These are phyloP conservation scores for Zangia roseola DNA, from an alignment of 768 basidiomycete species.

Conservation along the genomic window DNA sequence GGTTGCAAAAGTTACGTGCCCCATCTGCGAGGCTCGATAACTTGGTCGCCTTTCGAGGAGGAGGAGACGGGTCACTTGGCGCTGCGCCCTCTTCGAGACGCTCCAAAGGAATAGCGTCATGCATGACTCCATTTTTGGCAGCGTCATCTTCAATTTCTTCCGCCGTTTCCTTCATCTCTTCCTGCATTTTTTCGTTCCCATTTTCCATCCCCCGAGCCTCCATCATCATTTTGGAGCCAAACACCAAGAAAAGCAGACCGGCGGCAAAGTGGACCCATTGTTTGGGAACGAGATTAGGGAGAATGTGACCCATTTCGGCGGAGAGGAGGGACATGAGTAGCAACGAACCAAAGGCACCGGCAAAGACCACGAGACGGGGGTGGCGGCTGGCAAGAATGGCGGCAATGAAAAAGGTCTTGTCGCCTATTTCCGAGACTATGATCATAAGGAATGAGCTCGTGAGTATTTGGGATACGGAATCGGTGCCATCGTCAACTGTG, in stretches of 20 bases:
- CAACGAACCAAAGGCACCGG: conserved; percentile 85
- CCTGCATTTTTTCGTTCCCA: conserved; percentile 79
- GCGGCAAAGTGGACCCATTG: conserved; percentile 71
- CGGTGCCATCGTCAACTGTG: conserved; percentile 11
- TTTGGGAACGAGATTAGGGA: conserved; percentile 77
- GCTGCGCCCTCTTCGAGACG: conserved; percentile 70
- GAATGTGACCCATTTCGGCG: conserved; percentile 88
- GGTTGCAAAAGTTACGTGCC: conserved; percentile 75
- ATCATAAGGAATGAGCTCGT: conserved; percentile 86
- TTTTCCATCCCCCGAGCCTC: conserved; percentile 80
- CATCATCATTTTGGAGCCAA: conserved; percentile 85
- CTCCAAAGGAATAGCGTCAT: conserved; percentile 61
- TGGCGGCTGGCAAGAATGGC: conserved; percentile 94
- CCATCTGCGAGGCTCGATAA: conserved; percentile 49
- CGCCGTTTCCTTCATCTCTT: conserved; percentile 95
- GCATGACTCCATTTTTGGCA: conserved; percentile 37
- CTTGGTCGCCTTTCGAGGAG: conserved; percentile 15
- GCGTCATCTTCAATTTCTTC: conserved; percentile 91
- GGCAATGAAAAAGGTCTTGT: conserved; percentile 90
- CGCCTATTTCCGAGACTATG: conserved; percentile 89
- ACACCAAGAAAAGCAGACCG: conserved; percentile 81
- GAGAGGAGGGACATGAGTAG: conserved; percentile 92
- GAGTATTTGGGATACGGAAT: conserved; percentile 45
- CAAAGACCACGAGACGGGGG: conserved; percentile 81
- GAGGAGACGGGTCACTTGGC: conserved; percentile 11